Conservation (phyloP, 495 filamentous ascomycete genomes). For the Aspergillus egyptiacus region DNA sequence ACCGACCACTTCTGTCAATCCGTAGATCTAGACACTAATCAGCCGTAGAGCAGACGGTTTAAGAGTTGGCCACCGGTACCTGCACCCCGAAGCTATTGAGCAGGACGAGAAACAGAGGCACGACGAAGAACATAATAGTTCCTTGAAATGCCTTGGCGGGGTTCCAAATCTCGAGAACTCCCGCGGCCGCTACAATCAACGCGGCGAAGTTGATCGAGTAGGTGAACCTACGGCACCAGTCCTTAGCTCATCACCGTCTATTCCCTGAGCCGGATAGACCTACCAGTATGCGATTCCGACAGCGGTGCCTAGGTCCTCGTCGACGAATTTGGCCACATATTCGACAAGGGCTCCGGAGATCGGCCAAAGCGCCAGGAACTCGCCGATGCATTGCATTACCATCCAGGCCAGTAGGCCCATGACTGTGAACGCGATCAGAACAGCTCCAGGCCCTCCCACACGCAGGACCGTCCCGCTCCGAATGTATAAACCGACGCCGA, state of each 20-base stretch:
- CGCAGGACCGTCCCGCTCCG: slow-evolving; percentile 38
- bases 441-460: slow-evolving; percentile 37
- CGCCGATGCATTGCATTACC: slow-evolving; percentile 45
- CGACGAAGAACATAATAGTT: slow-evolving; percentile 24
- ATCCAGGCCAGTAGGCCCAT: slow-evolving; percentile 37
- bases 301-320: slow-evolving; percentile 40
- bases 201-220: slow-evolving; percentile 39
- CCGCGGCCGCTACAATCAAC: slow-evolving; percentile 34
- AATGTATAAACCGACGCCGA: slow-evolving; percentile 46
- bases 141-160: slow-evolving; percentile 22
- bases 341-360: slow-evolving; percentile 41
- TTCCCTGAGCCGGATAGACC: neutral
- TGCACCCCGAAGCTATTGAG: slow-evolving; percentile 31
- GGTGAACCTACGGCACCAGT: slow-evolving; percentile 32
- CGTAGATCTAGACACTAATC: slow-evolving; percentile 28
- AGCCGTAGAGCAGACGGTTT: neutral
- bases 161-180: slow-evolving; percentile 34
- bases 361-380: slow-evolving; percentile 46
- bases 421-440: slow-evolving; percentile 35
- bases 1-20: slow-evolving; percentile 32
- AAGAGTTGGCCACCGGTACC: slow-evolving; percentile 12
- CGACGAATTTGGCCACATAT: slow-evolving; percentile 45
- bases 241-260: neutral
- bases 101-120: slow-evolving; percentile 26
- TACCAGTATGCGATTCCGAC: slow-evolving; percentile 47